Evolutionary conservation across 805 yeast genomes (phyloP).

Genomic region (Ogataea salicorniae): DNA sequence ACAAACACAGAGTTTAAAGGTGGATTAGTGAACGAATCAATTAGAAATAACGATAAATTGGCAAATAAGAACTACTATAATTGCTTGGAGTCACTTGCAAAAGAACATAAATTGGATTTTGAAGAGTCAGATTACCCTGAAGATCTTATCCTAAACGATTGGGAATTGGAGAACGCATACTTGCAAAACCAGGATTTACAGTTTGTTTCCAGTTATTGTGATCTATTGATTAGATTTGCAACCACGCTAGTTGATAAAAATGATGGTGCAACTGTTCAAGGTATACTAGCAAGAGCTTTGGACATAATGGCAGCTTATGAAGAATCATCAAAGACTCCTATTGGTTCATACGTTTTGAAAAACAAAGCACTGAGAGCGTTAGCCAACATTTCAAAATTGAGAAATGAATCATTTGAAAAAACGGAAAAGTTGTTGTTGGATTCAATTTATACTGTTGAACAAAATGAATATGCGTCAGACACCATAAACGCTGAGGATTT

Average conservation of each 20-base stretch:
- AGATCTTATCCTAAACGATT: conserved; percentile 13
- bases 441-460: conserved; percentile 23
- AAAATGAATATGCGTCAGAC: conserved; percentile 17
- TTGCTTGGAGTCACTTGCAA: conserved; percentile 28
- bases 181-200: conserved; percentile 27
- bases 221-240: conserved; percentile 36
- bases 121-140: conserved; percentile 17
- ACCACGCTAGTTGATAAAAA: conserved; percentile 25
- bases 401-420: conserved; percentile 14
- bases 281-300: conserved; percentile 26
- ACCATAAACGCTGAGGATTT: conserved; percentile 7
- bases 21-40: conserved; percentile 36
- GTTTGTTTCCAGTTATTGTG: conserved; percentile 32
- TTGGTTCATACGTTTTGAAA: conserved; percentile 27
- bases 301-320: conserved; percentile 29
- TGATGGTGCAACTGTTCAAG: conserved; percentile 21
- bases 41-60: conserved; percentile 25
- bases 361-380: conserved; percentile 33
- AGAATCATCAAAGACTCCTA: conserved; percentile 9
- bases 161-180: conserved; percentile 23
- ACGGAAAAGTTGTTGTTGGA: conserved; percentile 29
- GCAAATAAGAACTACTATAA: conserved; percentile 33
- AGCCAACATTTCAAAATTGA: conserved; percentile 27
- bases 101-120: conserved; percentile 24
- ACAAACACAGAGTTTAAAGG: conserved; percentile 28